phyloP scores from a whole-genome alignment of 129 eudicot genomes.

The Ambrosia artemisiifolia region DNA sequence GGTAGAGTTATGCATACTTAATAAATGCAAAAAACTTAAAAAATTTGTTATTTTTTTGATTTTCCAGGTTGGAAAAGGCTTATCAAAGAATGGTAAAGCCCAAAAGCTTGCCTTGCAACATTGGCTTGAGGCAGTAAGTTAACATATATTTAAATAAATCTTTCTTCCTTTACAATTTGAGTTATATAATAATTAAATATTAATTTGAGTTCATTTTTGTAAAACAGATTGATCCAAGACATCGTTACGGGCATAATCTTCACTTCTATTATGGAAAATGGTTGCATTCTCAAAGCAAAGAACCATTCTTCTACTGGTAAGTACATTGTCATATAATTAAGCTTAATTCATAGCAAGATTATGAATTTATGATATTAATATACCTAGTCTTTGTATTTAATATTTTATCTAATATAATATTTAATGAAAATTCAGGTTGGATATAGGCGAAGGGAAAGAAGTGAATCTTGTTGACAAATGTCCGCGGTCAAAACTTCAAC shows the following conservation, averaged over 20 bases:
- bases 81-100: conserved; percentile 85
- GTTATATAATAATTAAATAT: background rate
- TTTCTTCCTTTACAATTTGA: background rate
- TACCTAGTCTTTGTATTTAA: background rate
- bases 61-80: conserved; percentile 91
- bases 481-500: conserved; percentile 79
- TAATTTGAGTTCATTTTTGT: background rate
- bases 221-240: conserved; percentile 95
- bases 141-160: background rate
- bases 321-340: background rate
- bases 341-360: background rate
- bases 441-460: conserved; percentile 96
- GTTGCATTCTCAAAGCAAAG: conserved; percentile 80
- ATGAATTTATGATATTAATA: background rate
- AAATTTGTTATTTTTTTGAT: background rate
- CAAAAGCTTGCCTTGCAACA: conserved; percentile 94
- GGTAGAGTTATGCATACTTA: background rate
- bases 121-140: conserved; percentile 97
- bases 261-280: conserved; percentile 81
- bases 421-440: conserved; percentile 55
- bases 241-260: conserved; percentile 96
- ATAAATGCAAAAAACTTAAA: background rate
- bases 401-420: conserved; percentile 1
- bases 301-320: conserved; percentile 98
- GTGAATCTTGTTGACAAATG: conserved; percentile 80